Conservation (phyloP, 129 eudicot species). For the Chrysanthemum seticuspe region DNA sequence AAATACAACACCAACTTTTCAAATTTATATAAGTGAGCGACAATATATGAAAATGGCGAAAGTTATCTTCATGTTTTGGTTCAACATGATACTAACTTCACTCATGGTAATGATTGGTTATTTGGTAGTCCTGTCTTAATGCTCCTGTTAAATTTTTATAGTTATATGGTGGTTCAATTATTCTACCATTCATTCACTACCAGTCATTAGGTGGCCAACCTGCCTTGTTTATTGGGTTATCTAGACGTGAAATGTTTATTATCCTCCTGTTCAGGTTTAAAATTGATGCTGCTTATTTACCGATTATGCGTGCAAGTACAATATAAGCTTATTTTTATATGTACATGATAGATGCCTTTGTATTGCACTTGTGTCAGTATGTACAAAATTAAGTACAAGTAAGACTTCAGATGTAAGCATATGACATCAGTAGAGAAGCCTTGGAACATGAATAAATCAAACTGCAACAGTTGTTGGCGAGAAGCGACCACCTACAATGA, state of each 20-base stretch:
- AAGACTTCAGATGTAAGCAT: slow-evolving; percentile 3
- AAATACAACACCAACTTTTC: too few species aligned
- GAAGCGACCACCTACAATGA: slow-evolving; percentile 42
- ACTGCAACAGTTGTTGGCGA: slow-evolving; percentile 53
- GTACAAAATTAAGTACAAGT: slow-evolving; percentile 1
- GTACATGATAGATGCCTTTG: background rate
- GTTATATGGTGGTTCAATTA: too few species aligned
- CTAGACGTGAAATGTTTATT: too few species aligned
- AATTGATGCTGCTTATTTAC: background rate
- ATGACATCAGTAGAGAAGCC: slow-evolving; percentile 5
- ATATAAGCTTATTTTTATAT: background rate
- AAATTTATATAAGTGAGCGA: too few species aligned
- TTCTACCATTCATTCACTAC: background rate
- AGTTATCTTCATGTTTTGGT: too few species aligned
- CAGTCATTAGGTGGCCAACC: background rate
- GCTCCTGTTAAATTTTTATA: too few species aligned
- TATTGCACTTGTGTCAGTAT: slow-evolving; percentile 9
- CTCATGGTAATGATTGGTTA: too few species aligned
- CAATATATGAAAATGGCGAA: too few species aligned
- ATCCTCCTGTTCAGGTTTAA: background rate
- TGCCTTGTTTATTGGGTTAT: background rate
- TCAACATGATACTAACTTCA: too few species aligned
- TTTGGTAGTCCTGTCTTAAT: too few species aligned
- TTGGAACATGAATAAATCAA: slow-evolving; percentile 14
- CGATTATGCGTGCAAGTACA: background rate